Base-by-base conservation (phyloP, 495 filamentous ascomycete species). In the Haplographium delicatum region DNA sequence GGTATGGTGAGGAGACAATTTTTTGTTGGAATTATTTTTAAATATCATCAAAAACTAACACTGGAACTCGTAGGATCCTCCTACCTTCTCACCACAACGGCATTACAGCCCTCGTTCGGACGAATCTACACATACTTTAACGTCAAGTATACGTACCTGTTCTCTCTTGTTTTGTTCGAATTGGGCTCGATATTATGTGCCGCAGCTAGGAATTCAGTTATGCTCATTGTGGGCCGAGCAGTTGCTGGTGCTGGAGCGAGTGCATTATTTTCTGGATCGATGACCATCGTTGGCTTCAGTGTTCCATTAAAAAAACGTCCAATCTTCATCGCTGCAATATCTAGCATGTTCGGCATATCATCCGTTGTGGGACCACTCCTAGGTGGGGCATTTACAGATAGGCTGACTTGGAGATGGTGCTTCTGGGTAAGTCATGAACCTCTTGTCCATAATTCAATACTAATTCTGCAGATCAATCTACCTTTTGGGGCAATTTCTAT, bases 121-220 rank as follows among this genome's bases (percentile, higher is more conserved):
- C 71, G 68, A 25, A 64, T 81, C 25, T 62, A 56, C 51, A 59
- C 53, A 37, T 67, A 62, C 42, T 71, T 68, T 47, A 61, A 65
- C 18, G 61, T 77, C 15, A 79, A 84, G 63, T 67, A 54, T 20
- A 74, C 82, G 13, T 96, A 84, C 60, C 66, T 95, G 8, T 53
- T 61, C 15, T 86, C 88, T 26, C 81, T 95, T 46, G 64, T 68
- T 43, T 63, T 95, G 53, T 96, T 96, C 65, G 89, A 95, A 59
- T 39, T 95, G 10, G 91, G 81, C 8, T 84, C 81, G 3, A 71
- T 72, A 5, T 65, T 85, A 23, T 85, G 82, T 55, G 83, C 78
- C 44, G 74, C 73, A 5, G 80, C 82, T 5, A 78, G 75, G 1
- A 76, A 61, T 31, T 82, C 79, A n/a, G 63, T 65, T 20, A 70